Evolutionary conservation across 768 basidiomycete species (phyloP).

Genomic region (Boletus sp.): DNA sequence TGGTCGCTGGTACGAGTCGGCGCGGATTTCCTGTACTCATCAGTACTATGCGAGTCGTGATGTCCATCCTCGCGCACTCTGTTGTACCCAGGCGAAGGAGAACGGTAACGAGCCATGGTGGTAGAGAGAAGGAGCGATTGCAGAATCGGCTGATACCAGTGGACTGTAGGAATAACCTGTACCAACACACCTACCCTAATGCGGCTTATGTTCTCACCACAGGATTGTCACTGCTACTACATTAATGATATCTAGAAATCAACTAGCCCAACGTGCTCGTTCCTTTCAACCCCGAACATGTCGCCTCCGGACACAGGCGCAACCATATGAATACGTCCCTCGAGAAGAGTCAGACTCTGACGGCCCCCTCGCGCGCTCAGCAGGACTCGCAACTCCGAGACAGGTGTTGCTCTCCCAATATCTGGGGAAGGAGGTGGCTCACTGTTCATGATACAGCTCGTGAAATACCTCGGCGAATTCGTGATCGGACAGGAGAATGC

Average conservation of each 20-base stretch:
- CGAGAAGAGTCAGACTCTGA: slow-evolving; percentile 31
- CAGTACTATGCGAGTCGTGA: slow-evolving; percentile 33
- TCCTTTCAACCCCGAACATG: slow-evolving; percentile 31
- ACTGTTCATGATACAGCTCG: slow-evolving; percentile 48
- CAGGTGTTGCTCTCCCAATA: slow-evolving; percentile 35
- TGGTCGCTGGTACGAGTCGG: slow-evolving; percentile 33
- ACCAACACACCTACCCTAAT: not conserved
- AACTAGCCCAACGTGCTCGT: slow-evolving; percentile 25
- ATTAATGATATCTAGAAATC: slow-evolving; percentile 22
- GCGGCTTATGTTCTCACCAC: not conserved
- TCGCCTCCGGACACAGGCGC: slow-evolving; percentile 55
- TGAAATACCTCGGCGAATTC: slow-evolving; percentile 82
- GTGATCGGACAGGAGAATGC: slow-evolving; percentile 90
- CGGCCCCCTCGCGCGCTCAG: slow-evolving; percentile 35
- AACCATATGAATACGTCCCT: slow-evolving; percentile 39
- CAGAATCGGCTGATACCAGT: not conserved
- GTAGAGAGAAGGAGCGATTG: not conserved
- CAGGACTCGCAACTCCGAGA: slow-evolving; percentile 57
- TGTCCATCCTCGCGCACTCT: slow-evolving; percentile 30
- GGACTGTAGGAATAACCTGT: not conserved
- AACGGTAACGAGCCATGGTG: slow-evolving; percentile 44
- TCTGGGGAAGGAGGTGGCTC: slow-evolving; percentile 2
- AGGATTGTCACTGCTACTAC: not conserved
- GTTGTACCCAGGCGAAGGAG: slow-evolving; percentile 42
- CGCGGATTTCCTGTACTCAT: slow-evolving; percentile 29